Base-by-base conservation (phyloP, 306 rosid genomes). In the Macrotyloma uniflorum region DNA sequence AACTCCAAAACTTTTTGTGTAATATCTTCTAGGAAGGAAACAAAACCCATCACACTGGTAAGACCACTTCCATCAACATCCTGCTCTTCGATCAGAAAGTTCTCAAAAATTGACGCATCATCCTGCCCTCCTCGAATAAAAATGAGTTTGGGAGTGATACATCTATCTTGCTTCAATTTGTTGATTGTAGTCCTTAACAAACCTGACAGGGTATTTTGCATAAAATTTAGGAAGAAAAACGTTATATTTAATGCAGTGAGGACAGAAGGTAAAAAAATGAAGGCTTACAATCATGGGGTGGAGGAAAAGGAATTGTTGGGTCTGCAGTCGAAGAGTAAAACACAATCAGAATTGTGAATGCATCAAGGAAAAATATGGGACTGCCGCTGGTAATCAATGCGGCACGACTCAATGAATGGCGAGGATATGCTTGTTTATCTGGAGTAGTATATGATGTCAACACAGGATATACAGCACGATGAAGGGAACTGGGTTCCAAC, bases 311-410 rank as follows among this genome's bases (percentile, higher is more conserved):
- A 70, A 94, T 87, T 11, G 92, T 8, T 30, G 93, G 89, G 78
- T 90, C 98, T 11, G 97, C 97, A 14, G 93, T 90, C 4, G 97
- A 95, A 57, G 98, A 92, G 83, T 92, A 95, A 35, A 95, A 95
- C 83, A 95, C 98, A 74, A 95, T 74, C 53, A 95, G 82, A 83
- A 91, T 82, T 23, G 97, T 92, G 80, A 95, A 95, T 19, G 98
- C 98, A 67, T 95, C 98, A 13, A 95, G 97, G 86, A 92, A 95
- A 83, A 95, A 95, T 92, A 95, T 92, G 5, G 98, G 98, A 67
- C 98, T 95, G 67, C 97, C 97, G 49, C 98, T 95, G 62, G 97
- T 95, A 79, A 95, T 86, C 75, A 95, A 85, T 13, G 98, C 98
- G 42, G 98, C 98, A 61, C 97, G 98, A 69, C 97, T 92, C 82